phyloP scores from a whole-genome alignment of 2,329 filamentous ascomycete species.

The Penicillium palitans region DNA sequence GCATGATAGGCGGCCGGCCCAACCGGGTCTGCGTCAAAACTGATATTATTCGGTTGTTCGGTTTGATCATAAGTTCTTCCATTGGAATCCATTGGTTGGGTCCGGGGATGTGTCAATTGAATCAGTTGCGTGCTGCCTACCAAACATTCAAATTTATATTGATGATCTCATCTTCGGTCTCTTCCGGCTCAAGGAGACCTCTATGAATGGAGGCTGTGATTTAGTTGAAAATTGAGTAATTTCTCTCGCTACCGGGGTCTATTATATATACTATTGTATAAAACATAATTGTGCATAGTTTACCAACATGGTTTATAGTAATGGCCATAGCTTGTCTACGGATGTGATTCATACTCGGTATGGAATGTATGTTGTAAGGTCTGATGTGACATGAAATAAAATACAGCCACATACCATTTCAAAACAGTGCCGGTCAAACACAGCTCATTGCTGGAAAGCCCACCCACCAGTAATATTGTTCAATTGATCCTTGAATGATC shows the following conservation, averaged over 20 bases:
- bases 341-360: neutral
- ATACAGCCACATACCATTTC: neutral
- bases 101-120: neutral
- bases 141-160: neutral
- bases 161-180: neutral
- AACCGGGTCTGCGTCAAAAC: neutral
- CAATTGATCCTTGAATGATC: neutral
- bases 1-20: neutral
- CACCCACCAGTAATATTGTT: slow-evolving; percentile 19
- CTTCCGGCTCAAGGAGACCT: neutral
- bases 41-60: neutral
- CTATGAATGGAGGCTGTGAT: neutral
- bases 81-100: neutral
- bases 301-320: neutral
- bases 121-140: neutral
- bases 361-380: neutral
- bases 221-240: neutral
- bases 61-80: neutral
- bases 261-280: neutral
- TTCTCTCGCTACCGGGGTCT: neutral
- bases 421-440: neutral
- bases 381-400: neutral
- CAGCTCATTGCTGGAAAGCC: slow-evolving; percentile 20
- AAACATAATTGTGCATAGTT: neutral
- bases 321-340: neutral